A percentile compares a stretch with the other conserved stretches of the same genome.
Conservation (phyloP, 768 basidiomycete species). For the Russula foetens region DNA sequence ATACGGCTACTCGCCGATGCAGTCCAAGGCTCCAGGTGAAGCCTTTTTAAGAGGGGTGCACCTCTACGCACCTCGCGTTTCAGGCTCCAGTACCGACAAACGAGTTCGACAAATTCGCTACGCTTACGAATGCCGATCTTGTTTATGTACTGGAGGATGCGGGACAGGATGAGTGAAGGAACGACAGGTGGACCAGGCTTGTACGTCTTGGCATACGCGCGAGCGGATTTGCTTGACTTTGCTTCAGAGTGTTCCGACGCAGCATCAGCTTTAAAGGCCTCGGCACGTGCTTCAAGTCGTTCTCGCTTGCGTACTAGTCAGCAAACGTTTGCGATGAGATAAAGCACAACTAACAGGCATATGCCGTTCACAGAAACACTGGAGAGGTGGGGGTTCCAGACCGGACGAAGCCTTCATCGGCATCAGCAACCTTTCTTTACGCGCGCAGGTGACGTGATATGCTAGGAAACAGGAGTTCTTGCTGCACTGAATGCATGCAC, state of each 20-base stretch:
- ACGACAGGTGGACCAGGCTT: slow-evolving; percentile 90
- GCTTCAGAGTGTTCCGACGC: slow-evolving; percentile 34
- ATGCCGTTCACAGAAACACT: slow-evolving; percentile 86
- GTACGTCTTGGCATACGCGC: slow-evolving; percentile 88
- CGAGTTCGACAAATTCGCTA: slow-evolving; percentile 59
- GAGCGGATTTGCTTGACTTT: slow-evolving; percentile 65
- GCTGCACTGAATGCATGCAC: slow-evolving; percentile 95
- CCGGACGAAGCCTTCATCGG: slow-evolving; percentile 82
- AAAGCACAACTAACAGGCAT: slow-evolving; percentile 49
- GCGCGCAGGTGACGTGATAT: slow-evolving; percentile 91
- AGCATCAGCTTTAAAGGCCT: slow-evolving; percentile 46
- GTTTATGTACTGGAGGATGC: slow-evolving; percentile 65
- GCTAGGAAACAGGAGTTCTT: slow-evolving; percentile 86
- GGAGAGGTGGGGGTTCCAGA: slow-evolving; percentile 61
- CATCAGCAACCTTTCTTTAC: slow-evolving; percentile 75
- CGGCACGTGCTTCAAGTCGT: slow-evolving; percentile 53
- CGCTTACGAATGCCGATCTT: slow-evolving; percentile 70
- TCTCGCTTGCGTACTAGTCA: slow-evolving; percentile 43
- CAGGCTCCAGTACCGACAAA: slow-evolving; percentile 95
- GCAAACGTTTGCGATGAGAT: background rate
- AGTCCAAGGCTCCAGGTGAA: slow-evolving; percentile 98
- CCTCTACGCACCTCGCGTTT: slow-evolving; percentile 91
- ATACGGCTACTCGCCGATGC: slow-evolving; percentile 54
- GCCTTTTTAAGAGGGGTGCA: slow-evolving; percentile 83
- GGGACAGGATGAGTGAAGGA: slow-evolving; percentile 74